Evolutionary conservation across 495 filamentous ascomycete species (phyloP), one percentile per base, ranked within the genome.

Genomic region (Hypoxylon perforatum): DNA sequence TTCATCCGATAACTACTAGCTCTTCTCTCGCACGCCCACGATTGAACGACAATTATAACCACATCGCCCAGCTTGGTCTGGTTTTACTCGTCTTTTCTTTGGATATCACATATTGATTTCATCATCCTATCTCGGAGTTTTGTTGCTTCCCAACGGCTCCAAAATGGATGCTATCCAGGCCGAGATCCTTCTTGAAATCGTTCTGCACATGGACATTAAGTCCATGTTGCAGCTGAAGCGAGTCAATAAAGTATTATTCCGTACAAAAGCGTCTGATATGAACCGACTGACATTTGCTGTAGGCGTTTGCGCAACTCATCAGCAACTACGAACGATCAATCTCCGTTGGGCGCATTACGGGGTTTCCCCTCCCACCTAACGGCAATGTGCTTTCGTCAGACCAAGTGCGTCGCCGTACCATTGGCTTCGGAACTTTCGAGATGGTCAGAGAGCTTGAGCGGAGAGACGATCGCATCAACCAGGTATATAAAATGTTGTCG

Each of bases 181-280:
- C 19, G 74, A 78, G 1, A n/a, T 78, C 18, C 8, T 73, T 22
- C 67, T 80, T 19, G 28, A 18, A 12, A 33, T 77, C n/a, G 74
- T 70, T 10, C 60, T 74, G 38, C 30, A 55, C 0, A 33, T 65
- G 18, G 68, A 79, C 28, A 12, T 68, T 18, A 30, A 55, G 11
- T 69, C 73, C 0, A 22, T 72, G 0, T 12, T 38, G 4, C n/a
- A 54, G 9, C 50, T 79, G 4, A 56, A 54, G 51, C 12, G 30
- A 5, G 67, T 69, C 6, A 73, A 54, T 52, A 71, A 70, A 33
- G 28, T 48, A 57, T 58, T 42, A n/a, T 15, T 18, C 39, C 15
- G 2, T 47, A 39, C 21, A 0, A 15, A 45, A 19, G 10, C 56
- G 47, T 21, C 39, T 33, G 41, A 4, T 14, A 41, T 14, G 33